Evolutionary conservation across 805 yeast genomes (phyloP).

Genomic region (Metschnikowia henanensis): DNA sequence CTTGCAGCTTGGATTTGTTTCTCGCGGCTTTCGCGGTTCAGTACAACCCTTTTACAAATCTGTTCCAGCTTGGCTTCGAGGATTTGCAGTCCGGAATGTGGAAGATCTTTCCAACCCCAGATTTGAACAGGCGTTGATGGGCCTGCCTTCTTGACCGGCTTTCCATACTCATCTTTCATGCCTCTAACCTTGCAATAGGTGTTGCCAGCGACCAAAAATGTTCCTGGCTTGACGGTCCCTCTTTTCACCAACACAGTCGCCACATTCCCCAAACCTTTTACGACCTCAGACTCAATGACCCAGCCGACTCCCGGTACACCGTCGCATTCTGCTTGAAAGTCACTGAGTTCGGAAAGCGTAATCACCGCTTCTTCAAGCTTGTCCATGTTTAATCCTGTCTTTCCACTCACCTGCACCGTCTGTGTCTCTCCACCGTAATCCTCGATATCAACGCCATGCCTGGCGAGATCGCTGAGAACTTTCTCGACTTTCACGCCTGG

Average conservation of each 20-base stretch:
- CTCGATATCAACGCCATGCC: constrained; percentile 80
- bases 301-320: constrained; percentile 76
- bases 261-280: constrained; percentile 78
- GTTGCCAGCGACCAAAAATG: constrained; percentile 79
- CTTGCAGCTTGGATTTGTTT: constrained; percentile 55
- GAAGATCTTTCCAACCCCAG: constrained; percentile 92
- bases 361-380: constrained; percentile 86
- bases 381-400: constrained; percentile 88
- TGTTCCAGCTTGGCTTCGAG: constrained; percentile 75
- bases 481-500: constrained; percentile 72
- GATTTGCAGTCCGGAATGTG: constrained; percentile 86
- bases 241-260: constrained; percentile 83
- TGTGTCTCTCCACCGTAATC: constrained; percentile 96
- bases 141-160: constrained; percentile 59
- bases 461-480: constrained; percentile 75
- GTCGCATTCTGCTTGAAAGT: constrained; percentile 58
- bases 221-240: constrained; percentile 73
- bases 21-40: constrained; percentile 57
- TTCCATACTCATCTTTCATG: constrained; percentile 73
- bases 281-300: constrained; percentile 82
- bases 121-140: constrained; percentile 92
- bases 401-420: constrained; percentile 82
- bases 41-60: constrained; percentile 71
- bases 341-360: constrained; percentile 80
- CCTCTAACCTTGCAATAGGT: constrained; percentile 84